A percentile compares a stretch with the other conserved stretches of the same genome.
These are phyloP conservation scores for Meripilus lineatus DNA, from an alignment of 1,284 basidiomycete genomes.

Conservation along the genomic window DNA sequence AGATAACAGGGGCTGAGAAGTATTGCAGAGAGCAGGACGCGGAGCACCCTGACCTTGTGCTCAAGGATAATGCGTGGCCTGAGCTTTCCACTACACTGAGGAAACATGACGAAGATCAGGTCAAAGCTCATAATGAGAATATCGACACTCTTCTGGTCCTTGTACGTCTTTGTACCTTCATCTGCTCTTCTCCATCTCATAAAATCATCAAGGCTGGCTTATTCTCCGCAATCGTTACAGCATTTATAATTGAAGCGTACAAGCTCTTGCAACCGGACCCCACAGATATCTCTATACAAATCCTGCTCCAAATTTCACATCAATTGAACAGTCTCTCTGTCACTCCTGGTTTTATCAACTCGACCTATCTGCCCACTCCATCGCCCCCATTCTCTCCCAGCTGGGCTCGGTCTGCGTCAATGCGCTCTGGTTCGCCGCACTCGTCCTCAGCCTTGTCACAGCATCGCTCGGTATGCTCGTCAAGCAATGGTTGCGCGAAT, in stretches of 20 bases:
- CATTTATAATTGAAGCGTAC: neutral
- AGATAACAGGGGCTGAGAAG: too few relatives aligned
- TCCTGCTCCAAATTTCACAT: neutral
- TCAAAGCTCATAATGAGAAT: slow-evolving; percentile 10
- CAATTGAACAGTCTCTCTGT: slow-evolving; percentile 1
- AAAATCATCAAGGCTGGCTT: neutral
- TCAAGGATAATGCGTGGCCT: slow-evolving; percentile 12
- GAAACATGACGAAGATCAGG: slow-evolving; percentile 5
- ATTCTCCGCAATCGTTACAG: neutral
- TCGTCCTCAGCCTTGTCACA: neutral
- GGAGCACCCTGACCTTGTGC: neutral
- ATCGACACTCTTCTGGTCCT: slow-evolving; percentile 13
- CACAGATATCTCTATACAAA: neutral
- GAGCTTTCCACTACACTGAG: slow-evolving; percentile 9
- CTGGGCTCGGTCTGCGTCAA: neutral
- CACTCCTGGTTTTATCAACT: neutral
- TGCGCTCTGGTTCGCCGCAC: neutral
- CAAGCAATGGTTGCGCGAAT: slow-evolving; percentile 1
- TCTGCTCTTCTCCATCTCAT: neutral
- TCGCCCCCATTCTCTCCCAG: neutral
- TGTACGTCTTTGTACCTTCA: slow-evolving; percentile 5
- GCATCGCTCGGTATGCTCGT: slow-evolving; percentile 2
- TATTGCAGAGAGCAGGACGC: too few relatives aligned
- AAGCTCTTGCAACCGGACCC: neutral
- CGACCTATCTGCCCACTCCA: neutral